phyloP scores from a whole-genome alignment of 768 basidiomycete genomes.

The Tulasnella sp. region DNA sequence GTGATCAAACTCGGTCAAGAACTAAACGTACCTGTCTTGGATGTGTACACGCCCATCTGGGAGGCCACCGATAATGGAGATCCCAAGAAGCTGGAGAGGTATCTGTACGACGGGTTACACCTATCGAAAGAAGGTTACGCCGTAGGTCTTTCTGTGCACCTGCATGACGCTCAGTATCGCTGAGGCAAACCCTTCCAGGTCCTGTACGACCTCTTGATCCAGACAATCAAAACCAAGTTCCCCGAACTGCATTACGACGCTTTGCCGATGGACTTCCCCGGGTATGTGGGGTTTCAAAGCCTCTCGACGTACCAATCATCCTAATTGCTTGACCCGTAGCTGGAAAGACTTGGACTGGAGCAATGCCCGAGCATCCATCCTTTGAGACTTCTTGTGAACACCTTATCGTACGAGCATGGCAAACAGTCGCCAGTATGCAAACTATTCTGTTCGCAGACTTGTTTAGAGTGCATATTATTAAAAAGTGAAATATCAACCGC shows the following conservation, averaged over 20 bases:
- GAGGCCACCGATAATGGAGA: constrained; percentile 53
- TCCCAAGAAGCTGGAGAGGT: constrained; percentile 45
- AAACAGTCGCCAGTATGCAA: background rate
- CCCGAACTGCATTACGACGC: constrained; percentile 65
- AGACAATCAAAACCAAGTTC: constrained; percentile 47
- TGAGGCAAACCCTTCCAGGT: constrained; percentile 38
- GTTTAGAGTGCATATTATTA: background rate
- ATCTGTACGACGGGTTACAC: constrained; percentile 72
- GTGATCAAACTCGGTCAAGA: constrained; percentile 52
- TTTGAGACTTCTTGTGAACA: background rate
- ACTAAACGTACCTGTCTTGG: constrained; percentile 54
- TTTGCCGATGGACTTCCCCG: constrained; percentile 49
- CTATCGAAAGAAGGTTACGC: constrained; percentile 65
- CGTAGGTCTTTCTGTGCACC: constrained; percentile 38
- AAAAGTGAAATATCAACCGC: background rate
- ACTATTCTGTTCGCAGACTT: too few relatives aligned
- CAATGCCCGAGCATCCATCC: background rate
- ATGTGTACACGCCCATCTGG: constrained; percentile 69
- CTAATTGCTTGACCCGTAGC: background rate
- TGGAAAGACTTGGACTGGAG: constrained; percentile 11
- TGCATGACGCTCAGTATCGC: background rate
- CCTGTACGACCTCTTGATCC: constrained; percentile 54
- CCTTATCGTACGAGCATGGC: background rate
- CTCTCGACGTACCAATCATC: background rate
- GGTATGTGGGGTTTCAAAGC: constrained; percentile 38